Conservation (phyloP, 2,329 filamentous ascomycete species). For the Stagonosporopsis cucurbitacearum region DNA sequence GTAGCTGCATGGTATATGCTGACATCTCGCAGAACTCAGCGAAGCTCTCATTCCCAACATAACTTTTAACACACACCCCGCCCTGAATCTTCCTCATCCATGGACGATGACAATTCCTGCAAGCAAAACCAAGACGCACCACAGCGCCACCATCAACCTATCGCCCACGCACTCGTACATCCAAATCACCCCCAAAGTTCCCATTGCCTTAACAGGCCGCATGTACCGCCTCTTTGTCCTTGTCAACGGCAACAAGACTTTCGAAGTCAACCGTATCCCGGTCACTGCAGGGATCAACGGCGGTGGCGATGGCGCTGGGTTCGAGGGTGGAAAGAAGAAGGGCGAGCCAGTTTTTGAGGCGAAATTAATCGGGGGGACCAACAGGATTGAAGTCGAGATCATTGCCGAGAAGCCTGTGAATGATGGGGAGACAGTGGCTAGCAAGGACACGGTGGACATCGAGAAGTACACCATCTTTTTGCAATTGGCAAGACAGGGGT, state of each 20-base stretch:
- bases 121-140: conserved; percentile 69
- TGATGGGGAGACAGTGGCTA: conserved; percentile 28
- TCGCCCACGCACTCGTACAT: conserved; percentile 72
- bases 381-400: conserved; percentile 78
- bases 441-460: conserved; percentile 68
- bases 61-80: conserved; percentile 71
- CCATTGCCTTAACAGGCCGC: conserved; percentile 67
- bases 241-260: conserved; percentile 68
- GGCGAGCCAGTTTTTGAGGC: conserved; percentile 77
- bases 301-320: conserved; percentile 25
- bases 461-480: conserved; percentile 80
- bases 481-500: conserved; percentile 63
- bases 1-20: conserved; percentile 16
- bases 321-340: conserved; percentile 51
- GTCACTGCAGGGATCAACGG: conserved; percentile 47
- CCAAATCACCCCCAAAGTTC: conserved; percentile 72
- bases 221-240: conserved; percentile 79
- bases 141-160: conserved; percentile 75
- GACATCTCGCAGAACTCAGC: conserved; percentile 36
- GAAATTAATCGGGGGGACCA: conserved; percentile 73
- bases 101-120: conserved; percentile 71
- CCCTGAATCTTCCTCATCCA: conserved; percentile 65
- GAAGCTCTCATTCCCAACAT: conserved; percentile 73
- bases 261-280: conserved; percentile 65
- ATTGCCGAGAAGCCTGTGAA: conserved; percentile 66